Conservation (phyloP, 306 rosid genomes). For the Vicia sativa region DNA sequence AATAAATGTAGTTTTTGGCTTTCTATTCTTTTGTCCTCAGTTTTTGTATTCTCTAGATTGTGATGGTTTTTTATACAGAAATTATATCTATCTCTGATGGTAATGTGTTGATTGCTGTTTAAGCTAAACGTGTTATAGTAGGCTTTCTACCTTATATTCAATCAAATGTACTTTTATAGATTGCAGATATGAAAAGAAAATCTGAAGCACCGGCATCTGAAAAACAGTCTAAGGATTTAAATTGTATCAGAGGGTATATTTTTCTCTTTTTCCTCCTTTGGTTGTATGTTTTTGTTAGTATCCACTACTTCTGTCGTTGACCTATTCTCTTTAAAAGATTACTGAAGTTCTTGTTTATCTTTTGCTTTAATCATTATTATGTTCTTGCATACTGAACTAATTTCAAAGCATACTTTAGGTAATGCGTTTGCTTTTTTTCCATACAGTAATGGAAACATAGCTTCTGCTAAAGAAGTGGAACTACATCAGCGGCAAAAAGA, state of each 20-base stretch:
- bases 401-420: constrained; percentile 37
- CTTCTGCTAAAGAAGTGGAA: constrained; percentile 42
- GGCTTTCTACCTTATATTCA: background rate
- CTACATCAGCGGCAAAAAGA: constrained; percentile 38
- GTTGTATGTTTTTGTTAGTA: constrained; percentile 31
- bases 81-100: constrained; percentile 29
- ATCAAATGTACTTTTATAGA: constrained; percentile 47
- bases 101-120: constrained; percentile 32
- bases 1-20: constrained; percentile 21
- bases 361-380: constrained; percentile 12
- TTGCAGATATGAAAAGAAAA: constrained; percentile 42
- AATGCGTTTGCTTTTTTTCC: constrained; percentile 34
- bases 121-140: constrained; percentile 29
- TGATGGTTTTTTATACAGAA: constrained; percentile 31
- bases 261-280: constrained; percentile 17
- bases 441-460: constrained; percentile 40
- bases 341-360: constrained; percentile 10
- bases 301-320: constrained; percentile 4
- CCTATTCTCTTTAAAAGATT: constrained; percentile 20
- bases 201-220: constrained; percentile 44
- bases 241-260: constrained; percentile 50
- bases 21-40: constrained; percentile 13
- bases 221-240: constrained; percentile 43
- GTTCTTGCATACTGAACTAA: constrained; percentile 20
- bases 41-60: constrained; percentile 2